Evolutionary conservation across 106 monocot genomes (phyloP).

Genomic region (Gastrodia elata): DNA sequence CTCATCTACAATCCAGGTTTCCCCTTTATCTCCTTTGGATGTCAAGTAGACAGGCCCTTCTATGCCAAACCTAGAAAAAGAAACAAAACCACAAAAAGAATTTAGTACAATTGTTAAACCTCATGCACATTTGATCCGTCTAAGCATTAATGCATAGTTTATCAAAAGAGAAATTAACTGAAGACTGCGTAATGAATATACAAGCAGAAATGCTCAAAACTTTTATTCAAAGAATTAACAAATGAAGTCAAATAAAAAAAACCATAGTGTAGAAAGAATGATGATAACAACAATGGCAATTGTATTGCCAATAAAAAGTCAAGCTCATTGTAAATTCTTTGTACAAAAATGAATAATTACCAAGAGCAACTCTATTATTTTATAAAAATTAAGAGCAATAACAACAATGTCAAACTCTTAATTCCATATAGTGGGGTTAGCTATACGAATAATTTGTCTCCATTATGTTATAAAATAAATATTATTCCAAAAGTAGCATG

Average conservation of each 20-base stretch:
- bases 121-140: not conserved
- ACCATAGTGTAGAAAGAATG: not conserved
- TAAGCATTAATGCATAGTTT: not conserved
- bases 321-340: too few species aligned
- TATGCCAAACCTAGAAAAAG: conserved; percentile 71
- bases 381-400: too few species aligned
- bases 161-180: not conserved
- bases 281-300: not conserved
- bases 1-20: conserved; percentile 78
- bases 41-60: conserved; percentile 83
- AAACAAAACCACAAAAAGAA: not conserved
- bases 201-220: not conserved
- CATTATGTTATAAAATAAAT: too few species aligned
- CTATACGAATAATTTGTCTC: too few species aligned
- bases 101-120: not conserved
- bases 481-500: too few species aligned
- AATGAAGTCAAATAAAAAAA: not conserved
- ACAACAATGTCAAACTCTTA: too few species aligned
- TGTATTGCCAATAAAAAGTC: too few species aligned
- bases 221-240: not conserved
- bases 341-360: too few species aligned
- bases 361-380: too few species aligned
- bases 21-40: conserved; percentile 59
- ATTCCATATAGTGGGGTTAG: too few species aligned
- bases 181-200: not conserved